Conservation (phyloP, 2,329 filamentous ascomycete genomes). For the Chrysoporthe austroafricana region DNA sequence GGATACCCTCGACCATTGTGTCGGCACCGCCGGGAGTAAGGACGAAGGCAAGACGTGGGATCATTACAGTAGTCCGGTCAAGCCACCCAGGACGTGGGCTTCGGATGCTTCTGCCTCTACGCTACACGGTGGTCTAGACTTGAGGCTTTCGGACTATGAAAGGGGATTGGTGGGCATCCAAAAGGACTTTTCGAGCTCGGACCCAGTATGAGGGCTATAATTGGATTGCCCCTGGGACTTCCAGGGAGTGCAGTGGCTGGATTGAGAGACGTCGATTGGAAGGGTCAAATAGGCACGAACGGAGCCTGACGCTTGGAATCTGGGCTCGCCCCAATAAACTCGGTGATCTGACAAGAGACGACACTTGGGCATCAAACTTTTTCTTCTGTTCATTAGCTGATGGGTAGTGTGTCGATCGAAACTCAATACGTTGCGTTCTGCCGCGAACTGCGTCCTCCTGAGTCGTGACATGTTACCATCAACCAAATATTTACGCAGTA, state of each 20-base stretch:
- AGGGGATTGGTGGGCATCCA: slow-evolving; percentile 17
- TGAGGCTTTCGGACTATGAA: not conserved
- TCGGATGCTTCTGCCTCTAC: not conserved
- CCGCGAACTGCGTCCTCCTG: not conserved
- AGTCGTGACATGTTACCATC: not conserved
- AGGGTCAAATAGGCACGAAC: not conserved
- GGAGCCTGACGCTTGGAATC: not conserved
- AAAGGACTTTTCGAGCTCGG: slow-evolving; percentile 15
- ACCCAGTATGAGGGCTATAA: not conserved
- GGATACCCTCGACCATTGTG: not conserved
- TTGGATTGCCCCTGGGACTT: not conserved
- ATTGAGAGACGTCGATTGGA: not conserved
- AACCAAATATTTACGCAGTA: not conserved
- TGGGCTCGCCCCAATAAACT: not conserved
- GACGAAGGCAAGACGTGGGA: not conserved
- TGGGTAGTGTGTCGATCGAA: not conserved
- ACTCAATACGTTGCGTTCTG: not conserved
- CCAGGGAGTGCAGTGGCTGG: not conserved
- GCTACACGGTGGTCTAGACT: not conserved
- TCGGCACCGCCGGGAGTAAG: not conserved
- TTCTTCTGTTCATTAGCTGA: not conserved
- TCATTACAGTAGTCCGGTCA: not conserved
- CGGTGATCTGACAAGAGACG: not conserved
- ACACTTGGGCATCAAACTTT: not conserved
- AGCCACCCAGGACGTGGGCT: not conserved